Conservation (phyloP, 257 asterid genomes). For the Cruciata laevipes region DNA sequence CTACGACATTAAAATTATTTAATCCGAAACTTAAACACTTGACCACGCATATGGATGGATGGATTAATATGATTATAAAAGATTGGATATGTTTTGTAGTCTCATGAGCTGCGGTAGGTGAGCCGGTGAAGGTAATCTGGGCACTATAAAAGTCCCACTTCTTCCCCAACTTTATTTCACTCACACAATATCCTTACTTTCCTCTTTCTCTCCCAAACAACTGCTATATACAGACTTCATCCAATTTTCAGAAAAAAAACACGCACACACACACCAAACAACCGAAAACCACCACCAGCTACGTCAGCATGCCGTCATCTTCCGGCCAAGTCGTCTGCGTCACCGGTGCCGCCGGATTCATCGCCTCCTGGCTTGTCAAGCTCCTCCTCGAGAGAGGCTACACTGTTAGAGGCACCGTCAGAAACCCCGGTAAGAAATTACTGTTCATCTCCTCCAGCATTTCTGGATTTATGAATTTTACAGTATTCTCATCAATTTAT, state of each 20-base stretch:
- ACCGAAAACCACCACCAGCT: not conserved
- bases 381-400: slow-evolving; percentile 78
- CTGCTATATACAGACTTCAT: not conserved
- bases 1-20: no score
- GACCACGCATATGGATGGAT: no score
- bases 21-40: no score
- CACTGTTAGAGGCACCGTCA: slow-evolving; percentile 80
- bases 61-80: no score
- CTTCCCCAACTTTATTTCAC: not conserved
- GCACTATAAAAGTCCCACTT: slow-evolving; percentile 10
- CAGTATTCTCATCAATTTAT: not conserved
- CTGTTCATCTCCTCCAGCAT: not conserved
- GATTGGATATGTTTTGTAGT: not conserved
- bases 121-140: not conserved
- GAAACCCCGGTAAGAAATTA: slow-evolving; percentile 65
- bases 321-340: slow-evolving; percentile 74
- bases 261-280: not conserved
- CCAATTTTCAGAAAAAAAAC: not conserved
- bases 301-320: slow-evolving; percentile 48
- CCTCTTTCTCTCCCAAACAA: not conserved
- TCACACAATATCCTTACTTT: not conserved
- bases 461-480: not conserved
- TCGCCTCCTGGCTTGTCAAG: slow-evolving; percentile 97
- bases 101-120: slow-evolving; percentile 9
- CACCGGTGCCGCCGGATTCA: slow-evolving; percentile 98